phyloP scores from a whole-genome alignment of 2,329 filamentous ascomycete species.

The Orbilia quercus region DNA sequence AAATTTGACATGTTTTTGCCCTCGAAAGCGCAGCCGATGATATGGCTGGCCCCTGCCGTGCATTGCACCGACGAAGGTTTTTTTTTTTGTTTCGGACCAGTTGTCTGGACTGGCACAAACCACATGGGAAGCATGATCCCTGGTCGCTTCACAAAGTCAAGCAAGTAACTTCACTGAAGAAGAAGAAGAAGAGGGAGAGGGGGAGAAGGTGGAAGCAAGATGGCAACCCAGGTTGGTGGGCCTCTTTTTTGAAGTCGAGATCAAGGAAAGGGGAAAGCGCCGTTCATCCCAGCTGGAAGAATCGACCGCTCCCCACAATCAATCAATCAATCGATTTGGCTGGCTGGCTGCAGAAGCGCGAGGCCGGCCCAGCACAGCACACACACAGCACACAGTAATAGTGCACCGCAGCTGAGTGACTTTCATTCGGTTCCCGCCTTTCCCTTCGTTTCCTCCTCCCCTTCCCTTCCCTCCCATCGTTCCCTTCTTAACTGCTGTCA shows the following conservation, averaged over 20 bases:
- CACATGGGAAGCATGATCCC: not conserved
- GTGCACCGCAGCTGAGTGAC: too few species aligned
- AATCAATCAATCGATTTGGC: not conserved
- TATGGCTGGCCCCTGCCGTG: not conserved
- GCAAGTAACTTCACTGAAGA: too few species aligned
- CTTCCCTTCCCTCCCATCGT: not conserved
- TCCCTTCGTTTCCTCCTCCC: conserved; percentile 2
- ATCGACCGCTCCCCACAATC: not conserved
- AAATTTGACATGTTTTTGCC: not conserved
- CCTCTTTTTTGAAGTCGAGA: conserved; percentile 33
- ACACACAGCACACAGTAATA: too few species aligned
- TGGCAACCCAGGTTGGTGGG: conserved; percentile 54
- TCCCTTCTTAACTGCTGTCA: not conserved
- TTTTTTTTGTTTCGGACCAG: not conserved
- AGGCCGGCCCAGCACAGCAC: too few species aligned
- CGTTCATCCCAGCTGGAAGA: not conserved
- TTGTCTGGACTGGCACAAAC: not conserved
- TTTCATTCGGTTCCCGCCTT: not conserved
- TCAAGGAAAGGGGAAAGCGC: too few species aligned
- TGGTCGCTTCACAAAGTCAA: not conserved
- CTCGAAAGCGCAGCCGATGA: too few species aligned
- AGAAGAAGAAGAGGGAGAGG: too few species aligned
- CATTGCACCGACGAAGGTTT: not conserved
- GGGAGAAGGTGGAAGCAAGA: conserved; percentile 8
- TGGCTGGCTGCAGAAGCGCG: not conserved